These are phyloP conservation scores for Olyra latifolia DNA, from an alignment of 176 grass and related monocot species.

Conservation along the genomic window DNA sequence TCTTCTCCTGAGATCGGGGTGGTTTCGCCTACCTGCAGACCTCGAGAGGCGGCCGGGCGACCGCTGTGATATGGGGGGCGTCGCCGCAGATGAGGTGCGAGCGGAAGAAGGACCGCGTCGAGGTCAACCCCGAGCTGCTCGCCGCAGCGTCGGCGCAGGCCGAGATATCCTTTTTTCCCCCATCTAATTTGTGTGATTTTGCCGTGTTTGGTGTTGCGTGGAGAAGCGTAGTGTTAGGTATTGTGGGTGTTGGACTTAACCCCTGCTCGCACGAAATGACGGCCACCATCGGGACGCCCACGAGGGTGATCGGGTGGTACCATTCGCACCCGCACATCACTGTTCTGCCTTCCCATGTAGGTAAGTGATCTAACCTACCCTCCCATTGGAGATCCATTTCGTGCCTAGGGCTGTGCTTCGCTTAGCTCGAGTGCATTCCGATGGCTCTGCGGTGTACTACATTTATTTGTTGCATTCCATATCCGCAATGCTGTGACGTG, in stretches of 20 bases:
- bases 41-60: conserved; percentile 46
- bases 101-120: conserved; percentile 93
- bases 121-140: conserved; percentile 94
- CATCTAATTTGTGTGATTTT: conserved; percentile 4
- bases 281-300: conserved; percentile 60
- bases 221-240: conserved; percentile 9
- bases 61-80: conserved; percentile 91
- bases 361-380: conserved; percentile 34
- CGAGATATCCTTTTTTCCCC: conserved; percentile 73
- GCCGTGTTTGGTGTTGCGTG: conserved; percentile 13
- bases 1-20: conserved; percentile 1
- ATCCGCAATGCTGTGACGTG: neutral
- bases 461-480: neutral
- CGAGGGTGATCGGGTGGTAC: conserved; percentile 98
- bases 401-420: neutral
- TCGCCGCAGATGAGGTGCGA: conserved; percentile 99
- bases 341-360: conserved; percentile 89
- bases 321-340: conserved; percentile 99
- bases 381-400: neutral
- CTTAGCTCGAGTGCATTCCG: neutral
- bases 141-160: conserved; percentile 82
- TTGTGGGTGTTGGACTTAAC: conserved; percentile 47
- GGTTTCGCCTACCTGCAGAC: conserved; percentile 35
- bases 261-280: conserved; percentile 72
- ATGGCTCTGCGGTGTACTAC: too few species aligned